phyloP scores from a whole-genome alignment of 179 eudicot genomes.

The Nepenthes alata region DNA sequence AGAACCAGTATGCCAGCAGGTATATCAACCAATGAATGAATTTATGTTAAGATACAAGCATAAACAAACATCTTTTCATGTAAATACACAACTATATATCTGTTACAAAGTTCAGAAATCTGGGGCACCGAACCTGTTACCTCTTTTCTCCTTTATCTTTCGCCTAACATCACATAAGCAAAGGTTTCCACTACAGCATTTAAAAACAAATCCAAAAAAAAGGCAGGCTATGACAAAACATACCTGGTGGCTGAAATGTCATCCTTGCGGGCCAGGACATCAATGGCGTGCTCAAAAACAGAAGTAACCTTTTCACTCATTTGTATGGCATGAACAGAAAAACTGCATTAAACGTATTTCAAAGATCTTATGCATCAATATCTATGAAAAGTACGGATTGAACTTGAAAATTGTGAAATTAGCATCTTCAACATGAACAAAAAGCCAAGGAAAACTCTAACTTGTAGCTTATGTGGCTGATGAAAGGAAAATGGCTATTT shows the following conservation, averaged over 20 bases:
- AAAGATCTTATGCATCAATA: slow-evolving; percentile 3
- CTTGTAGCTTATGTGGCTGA: slow-evolving; percentile 88
- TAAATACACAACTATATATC: no score
- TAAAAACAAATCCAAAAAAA: background rate
- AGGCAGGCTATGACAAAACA: slow-evolving; percentile 5
- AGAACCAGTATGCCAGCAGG: no score
- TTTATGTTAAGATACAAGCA: no score
- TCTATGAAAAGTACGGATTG: background rate
- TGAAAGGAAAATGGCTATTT: slow-evolving; percentile 58
- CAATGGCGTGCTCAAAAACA: slow-evolving; percentile 78
- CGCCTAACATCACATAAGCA: no score
- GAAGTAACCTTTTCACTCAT: slow-evolving; percentile 85
- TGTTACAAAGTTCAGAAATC: no score
- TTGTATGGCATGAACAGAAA: slow-evolving; percentile 89
- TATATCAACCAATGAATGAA: no score
- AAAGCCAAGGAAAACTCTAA: slow-evolving; percentile 22
- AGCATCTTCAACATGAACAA: slow-evolving; percentile 6
- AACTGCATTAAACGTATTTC: slow-evolving; percentile 38
- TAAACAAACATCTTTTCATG: no score
- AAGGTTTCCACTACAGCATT: background rate
- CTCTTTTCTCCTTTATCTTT: no score
- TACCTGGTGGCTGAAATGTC: slow-evolving; percentile 49
- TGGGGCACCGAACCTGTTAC: no score
- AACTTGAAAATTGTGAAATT: background rate
- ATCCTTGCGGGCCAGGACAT: slow-evolving; percentile 68